Percentiles rank a stretch among this genome's conserved stretches.
These are phyloP conservation scores for Acacia confusa DNA, from an alignment of 306 rosid species.

Conservation along the genomic window DNA sequence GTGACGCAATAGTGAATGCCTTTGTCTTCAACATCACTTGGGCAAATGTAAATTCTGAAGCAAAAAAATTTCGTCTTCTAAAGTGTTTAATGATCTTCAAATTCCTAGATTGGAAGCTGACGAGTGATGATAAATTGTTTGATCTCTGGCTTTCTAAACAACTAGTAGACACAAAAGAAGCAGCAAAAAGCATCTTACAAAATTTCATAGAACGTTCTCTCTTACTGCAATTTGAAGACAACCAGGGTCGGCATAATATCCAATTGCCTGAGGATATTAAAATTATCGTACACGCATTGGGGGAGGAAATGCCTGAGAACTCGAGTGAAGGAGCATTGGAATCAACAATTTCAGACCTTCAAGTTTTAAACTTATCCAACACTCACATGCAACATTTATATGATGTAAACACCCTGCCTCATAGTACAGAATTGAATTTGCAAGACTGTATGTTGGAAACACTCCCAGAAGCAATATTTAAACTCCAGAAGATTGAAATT, in stretches of 20 bases:
- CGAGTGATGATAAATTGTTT: not conserved
- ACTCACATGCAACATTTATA: too few species aligned
- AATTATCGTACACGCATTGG: not conserved
- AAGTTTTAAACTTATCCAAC: not conserved
- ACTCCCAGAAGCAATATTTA: not conserved
- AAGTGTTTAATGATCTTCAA: not conserved
- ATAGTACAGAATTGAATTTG: not conserved
- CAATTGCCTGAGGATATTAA: not conserved
- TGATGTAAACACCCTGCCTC: too few species aligned
- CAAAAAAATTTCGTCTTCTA: not conserved
- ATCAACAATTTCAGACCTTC: not conserved
- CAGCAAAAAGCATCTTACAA: not conserved
- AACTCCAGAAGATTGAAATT: too few species aligned
- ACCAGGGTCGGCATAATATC: accelerated
- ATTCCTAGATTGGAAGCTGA: not conserved
- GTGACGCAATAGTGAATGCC: constrained; percentile 4
- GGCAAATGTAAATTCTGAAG: not conserved
- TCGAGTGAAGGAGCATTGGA: not conserved
- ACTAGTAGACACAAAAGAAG: not conserved
- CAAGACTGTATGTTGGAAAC: not conserved
- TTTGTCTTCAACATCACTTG: not conserved
- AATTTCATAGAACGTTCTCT: not conserved
- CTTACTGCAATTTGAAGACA: not conserved
- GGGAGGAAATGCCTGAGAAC: too few species aligned
- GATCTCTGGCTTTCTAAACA: not conserved